These are phyloP conservation scores for Plasmodium fragile DNA, from an alignment of 169 alveolate species.

Conservation along the genomic window DNA sequence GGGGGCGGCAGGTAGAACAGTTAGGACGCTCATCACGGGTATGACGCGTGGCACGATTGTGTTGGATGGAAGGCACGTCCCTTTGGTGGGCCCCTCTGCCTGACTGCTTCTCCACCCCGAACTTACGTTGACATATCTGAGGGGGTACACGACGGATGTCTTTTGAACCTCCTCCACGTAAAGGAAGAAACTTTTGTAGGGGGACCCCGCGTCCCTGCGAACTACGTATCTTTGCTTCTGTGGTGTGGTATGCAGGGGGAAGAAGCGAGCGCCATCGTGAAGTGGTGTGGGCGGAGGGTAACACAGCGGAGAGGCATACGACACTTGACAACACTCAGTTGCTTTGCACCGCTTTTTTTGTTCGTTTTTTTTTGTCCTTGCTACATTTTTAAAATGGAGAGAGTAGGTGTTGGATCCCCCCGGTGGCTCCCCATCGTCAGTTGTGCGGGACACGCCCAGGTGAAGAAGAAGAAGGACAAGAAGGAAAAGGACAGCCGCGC, in stretches of 20 bases:
- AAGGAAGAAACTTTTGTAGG: conserved; percentile 43
- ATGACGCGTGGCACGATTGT: too few species aligned
- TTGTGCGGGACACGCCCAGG: neutral
- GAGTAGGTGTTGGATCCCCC: conserved; percentile 34
- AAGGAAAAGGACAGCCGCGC: conserved; percentile 17
- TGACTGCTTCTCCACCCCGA: neutral
- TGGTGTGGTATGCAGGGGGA: neutral
- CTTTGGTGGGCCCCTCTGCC: neutral
- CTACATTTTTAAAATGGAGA: conserved; percentile 58
- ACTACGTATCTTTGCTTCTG: conserved; percentile 70
- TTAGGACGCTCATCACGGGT: neutral
- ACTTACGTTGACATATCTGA: conserved; percentile 57
- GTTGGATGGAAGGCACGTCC: neutral
- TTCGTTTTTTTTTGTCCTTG: neutral
- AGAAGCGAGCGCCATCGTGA: neutral
- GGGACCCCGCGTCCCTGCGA: conserved; percentile 42
- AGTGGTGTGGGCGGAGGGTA: neutral
- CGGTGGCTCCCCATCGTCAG: neutral
- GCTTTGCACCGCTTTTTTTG: neutral
- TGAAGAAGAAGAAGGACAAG: conserved; percentile 30
- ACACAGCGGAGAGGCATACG: neutral
- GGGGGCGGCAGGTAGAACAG: neutral
- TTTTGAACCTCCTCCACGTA: conserved; percentile 62
- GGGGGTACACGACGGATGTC: conserved; percentile 48
- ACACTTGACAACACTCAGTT: neutral